Percentiles rank a stretch among this genome's conserved stretches.
Evolutionary conservation across 352 stramenopile genomes (phyloP).

Genomic region (Proteromonas lacertae): DNA sequence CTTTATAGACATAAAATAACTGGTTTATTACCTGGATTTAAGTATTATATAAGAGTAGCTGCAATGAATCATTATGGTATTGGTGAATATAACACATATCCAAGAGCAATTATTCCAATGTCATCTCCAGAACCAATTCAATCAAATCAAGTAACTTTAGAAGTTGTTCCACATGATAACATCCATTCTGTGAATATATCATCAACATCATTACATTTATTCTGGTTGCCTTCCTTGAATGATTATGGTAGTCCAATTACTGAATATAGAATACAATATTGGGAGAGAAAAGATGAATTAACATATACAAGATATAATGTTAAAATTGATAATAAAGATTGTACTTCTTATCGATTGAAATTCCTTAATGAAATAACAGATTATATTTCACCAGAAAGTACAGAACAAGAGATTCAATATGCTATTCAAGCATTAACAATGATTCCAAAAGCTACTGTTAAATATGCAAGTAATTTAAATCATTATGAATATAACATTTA

Average conservation of each 20-base stretch:
- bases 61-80: constrained; percentile 36
- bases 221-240: constrained; percentile 13
- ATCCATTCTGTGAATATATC: constrained; percentile 18
- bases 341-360: constrained; percentile 46
- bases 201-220: constrained; percentile 17
- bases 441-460: constrained; percentile 13
- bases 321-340: constrained; percentile 6
- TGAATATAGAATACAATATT: constrained; percentile 26
- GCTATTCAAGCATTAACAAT: constrained; percentile 46
- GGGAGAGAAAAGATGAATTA: constrained; percentile 8
- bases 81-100: constrained; percentile 5
- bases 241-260: constrained; percentile 15
- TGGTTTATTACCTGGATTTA: constrained; percentile 21
- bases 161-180: constrained; percentile 9
- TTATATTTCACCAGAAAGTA: constrained; percentile 45
- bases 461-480: constrained; percentile 11
- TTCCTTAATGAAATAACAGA: constrained; percentile 47
- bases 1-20: constrained; percentile 18
- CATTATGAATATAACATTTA: constrained; percentile 43
- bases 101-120: not conserved
- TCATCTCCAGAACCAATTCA: not conserved
- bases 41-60: constrained; percentile 42
- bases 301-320: not conserved
- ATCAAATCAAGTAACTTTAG: constrained; percentile 9
- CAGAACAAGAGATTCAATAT: constrained; percentile 34